These are phyloP conservation scores for Hemisphaericaspora subhashii DNA, from an alignment of 1,139 yeast genomes.

Conservation along the genomic window DNA sequence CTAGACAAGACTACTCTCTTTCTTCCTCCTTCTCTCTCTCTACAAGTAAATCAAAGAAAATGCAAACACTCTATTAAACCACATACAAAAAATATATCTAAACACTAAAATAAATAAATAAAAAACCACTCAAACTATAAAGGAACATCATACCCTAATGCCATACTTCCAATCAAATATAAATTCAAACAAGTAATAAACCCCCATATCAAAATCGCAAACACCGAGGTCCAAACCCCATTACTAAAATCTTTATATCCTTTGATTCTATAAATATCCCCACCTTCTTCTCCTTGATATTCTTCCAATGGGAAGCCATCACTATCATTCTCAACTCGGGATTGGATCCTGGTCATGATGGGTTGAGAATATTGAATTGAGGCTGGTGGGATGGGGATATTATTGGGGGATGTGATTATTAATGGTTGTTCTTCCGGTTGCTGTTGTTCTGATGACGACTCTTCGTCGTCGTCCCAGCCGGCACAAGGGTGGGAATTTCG, in stretches of 20 bases:
- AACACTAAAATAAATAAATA: constrained; percentile 3
- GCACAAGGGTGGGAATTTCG: constrained; percentile 47
- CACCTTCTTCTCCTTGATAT: constrained; percentile 8
- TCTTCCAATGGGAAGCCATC: constrained; percentile 7
- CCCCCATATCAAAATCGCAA: constrained; percentile 52
- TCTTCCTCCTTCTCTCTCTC: no score
- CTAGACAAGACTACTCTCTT: no score
- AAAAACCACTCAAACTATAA: constrained; percentile 16
- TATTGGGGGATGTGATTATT: constrained; percentile 5
- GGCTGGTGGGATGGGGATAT: no score
- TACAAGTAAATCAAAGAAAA: no score
- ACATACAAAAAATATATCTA: constrained; percentile 1
- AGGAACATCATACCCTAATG: constrained; percentile 45
- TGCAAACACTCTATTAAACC: constrained; percentile 3
- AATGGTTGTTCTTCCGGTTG: constrained; percentile 19
- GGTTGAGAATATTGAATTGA: constrained; percentile 9
- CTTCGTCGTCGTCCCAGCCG: constrained; percentile 39
- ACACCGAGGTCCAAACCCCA: constrained; percentile 42
- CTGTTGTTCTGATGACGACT: constrained; percentile 9
- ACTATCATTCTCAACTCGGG: background rate
- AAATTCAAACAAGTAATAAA: constrained; percentile 51
- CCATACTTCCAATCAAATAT: constrained; percentile 50
- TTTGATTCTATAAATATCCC: constrained; percentile 19
- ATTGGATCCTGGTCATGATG: constrained; percentile 6
- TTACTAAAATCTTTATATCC: constrained; percentile 57